Percentiles rank a stretch among this genome's conserved stretches.
Evolutionary conservation across 2,329 filamentous ascomycete genomes (phyloP).

Genomic region (Botrytis medusae): DNA sequence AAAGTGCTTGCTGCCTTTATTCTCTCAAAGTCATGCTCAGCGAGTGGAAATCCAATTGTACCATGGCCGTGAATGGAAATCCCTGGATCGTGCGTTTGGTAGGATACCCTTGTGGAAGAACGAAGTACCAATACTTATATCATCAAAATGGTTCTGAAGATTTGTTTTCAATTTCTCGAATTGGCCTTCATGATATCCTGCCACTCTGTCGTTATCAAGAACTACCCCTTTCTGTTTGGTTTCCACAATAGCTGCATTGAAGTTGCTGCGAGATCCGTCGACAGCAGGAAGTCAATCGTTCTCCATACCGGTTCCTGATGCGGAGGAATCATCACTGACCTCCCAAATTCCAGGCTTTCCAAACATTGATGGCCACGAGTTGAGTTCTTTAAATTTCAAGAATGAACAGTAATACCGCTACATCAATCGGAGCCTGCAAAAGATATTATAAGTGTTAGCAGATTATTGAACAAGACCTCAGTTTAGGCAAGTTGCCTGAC

Average conservation of each 20-base stretch:
- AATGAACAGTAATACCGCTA: not conserved
- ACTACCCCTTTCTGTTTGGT: not conserved
- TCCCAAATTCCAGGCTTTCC: not conserved
- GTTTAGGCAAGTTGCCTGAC: not conserved
- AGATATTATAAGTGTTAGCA: not conserved
- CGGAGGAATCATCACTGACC: conserved; percentile 1
- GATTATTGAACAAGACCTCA: not conserved
- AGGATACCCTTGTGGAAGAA: not conserved
- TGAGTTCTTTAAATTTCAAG: not conserved
- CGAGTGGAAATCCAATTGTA: not conserved
- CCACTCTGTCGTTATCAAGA: not conserved
- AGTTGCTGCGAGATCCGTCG: not conserved
- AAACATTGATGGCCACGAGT: not conserved
- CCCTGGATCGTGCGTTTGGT: not conserved
- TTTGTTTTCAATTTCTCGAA: not conserved
- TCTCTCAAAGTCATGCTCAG: not conserved
- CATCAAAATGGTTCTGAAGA: not conserved
- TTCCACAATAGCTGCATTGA: not conserved
- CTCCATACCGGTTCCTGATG: not conserved
- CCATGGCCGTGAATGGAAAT: not conserved
- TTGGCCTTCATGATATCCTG: not conserved
- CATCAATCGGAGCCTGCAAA: not conserved
- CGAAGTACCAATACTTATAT: not conserved
- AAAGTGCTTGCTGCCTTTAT: not conserved
- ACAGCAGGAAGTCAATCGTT: not conserved